Base-by-base conservation (phyloP, 2,329 filamentous ascomycete species). In the Arthrobotrys megalospora region DNA sequence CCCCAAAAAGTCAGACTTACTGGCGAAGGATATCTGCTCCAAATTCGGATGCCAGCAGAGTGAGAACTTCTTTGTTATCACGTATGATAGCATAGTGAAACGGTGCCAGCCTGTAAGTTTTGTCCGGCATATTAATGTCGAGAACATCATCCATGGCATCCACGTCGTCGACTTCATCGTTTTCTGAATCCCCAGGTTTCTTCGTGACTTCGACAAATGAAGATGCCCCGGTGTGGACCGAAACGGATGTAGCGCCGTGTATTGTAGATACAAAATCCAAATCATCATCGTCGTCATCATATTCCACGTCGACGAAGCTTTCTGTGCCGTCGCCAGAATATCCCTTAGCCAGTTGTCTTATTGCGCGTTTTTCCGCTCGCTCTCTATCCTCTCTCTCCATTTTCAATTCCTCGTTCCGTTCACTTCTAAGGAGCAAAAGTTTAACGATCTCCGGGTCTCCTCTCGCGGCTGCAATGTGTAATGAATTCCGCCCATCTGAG, bases 41-140 rank as follows among this genome's bases (percentile, higher is more conserved):
- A 82, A 93, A 96, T 79, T 91, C 86, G 76, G 85, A 82, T 0
- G 87, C 87, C 48, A 97, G 88, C 32, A 89, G 83, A 71, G 90
- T 89, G 12, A 95, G 92, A 11, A 90, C 88, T 3, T 91, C 88
- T 34, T 88, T 85, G 80, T 96, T 90, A 0, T 92, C 93, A 73
- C 89, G 88, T 0, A 92, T 83, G 77, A 96, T 93, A 5, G 93
- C 93, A 32, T 94, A 87, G 83, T 97, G 93, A 2, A 96, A 86
- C 0, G 93, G 90, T 10, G 80, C 65, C 78, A 82, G 80, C 5
- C 62, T 50, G 28, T 80, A 69, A 81, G 96, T 93, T 93, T 93
- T 96, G 0, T 92, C 89, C n/a, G 92, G 83, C 0, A 91, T 88
- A 80, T 96, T 91, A 76, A 94, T 88, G 80, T 96, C 90, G 83